These are phyloP conservation scores for Pneumocystis sp. DNA, from an alignment of 1,139 yeast species.

Conservation along the genomic window DNA sequence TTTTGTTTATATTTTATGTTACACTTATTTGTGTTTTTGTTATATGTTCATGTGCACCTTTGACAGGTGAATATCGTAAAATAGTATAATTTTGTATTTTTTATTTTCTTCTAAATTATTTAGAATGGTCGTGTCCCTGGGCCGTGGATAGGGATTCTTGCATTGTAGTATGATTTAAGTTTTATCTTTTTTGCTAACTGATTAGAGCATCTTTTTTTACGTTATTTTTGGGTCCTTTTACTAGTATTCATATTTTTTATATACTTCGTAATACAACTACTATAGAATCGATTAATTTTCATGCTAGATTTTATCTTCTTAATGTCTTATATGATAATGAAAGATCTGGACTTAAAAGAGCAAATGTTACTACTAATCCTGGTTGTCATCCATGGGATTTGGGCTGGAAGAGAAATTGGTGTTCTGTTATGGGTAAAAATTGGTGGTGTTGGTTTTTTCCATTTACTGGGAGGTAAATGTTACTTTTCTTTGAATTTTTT, in stretches of 20 bases:
- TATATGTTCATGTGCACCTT: slow-evolving; percentile 22
- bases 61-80: slow-evolving; percentile 18
- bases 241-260: slow-evolving; percentile 21
- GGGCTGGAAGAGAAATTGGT: slow-evolving; percentile 23
- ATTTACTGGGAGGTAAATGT: slow-evolving; percentile 32
- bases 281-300: slow-evolving; percentile 22
- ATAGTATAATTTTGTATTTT: slow-evolving; percentile 21
- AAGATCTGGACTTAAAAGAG: slow-evolving; percentile 15
- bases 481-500: neutral
- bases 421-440: slow-evolving; percentile 23
- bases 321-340: slow-evolving; percentile 18
- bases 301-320: slow-evolving; percentile 18
- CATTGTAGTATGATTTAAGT: slow-evolving; percentile 4
- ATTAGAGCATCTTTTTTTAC: slow-evolving; percentile 9
- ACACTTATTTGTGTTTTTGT: slow-evolving; percentile 28
- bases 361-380: slow-evolving; percentile 16
- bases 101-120: slow-evolving; percentile 1
- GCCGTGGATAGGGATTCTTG: slow-evolving; percentile 1
- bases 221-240: slow-evolving; percentile 20
- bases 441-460: slow-evolving; percentile 27
- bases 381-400: slow-evolving; percentile 20
- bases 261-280: slow-evolving; percentile 23
- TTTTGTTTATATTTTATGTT: slow-evolving; percentile 52
- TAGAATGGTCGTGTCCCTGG: neutral
- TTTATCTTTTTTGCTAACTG: slow-evolving; percentile 3